A percentile compares a stretch with the other conserved stretches of the same genome.
Conservation (phyloP, 2,329 filamentous ascomycete genomes). For the Xylariaceae sp. region DNA sequence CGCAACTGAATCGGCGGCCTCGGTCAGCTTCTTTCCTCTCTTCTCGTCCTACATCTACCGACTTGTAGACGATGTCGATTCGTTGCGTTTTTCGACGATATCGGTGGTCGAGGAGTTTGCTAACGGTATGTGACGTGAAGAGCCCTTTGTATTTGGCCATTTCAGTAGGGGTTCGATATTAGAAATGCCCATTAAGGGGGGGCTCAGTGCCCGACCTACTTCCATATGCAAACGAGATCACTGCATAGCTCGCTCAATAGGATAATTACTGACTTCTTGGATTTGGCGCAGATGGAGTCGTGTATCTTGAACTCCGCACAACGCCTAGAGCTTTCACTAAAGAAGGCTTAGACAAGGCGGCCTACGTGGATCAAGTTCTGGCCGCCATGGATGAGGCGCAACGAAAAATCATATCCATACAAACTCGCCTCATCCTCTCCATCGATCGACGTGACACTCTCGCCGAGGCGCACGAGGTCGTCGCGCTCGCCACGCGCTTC, state of each 20-base stretch:
- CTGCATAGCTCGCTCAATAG: background rate
- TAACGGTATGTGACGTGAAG: constrained; percentile 44
- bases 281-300: constrained; percentile 62
- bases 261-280: background rate
- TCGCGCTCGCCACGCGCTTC: constrained; percentile 67
- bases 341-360: constrained; percentile 61
- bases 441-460: constrained; percentile 71
- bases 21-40: constrained; percentile 73
- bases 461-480: constrained; percentile 66
- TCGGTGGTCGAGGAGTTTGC: constrained; percentile 72
- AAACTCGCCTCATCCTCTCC: constrained; percentile 73
- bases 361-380: constrained; percentile 72
- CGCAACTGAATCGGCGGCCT: background rate
- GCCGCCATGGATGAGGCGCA: constrained; percentile 58
- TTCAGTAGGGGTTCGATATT: background rate
- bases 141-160: background rate
- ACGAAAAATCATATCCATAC: constrained; percentile 51
- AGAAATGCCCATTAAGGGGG: background rate
- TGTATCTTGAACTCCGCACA: constrained; percentile 83
- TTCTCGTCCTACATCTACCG: constrained; percentile 83
- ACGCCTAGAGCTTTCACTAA: constrained; percentile 71
- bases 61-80: constrained; percentile 68
- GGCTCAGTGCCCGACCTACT: too few species aligned
- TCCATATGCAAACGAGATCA: too few species aligned
- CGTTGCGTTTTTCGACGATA: constrained; percentile 67